A percentile compares a stretch with the other conserved stretches of the same genome.
Conservation (phyloP, 176 grass and related monocot species). For the Elaeis guineensis region DNA sequence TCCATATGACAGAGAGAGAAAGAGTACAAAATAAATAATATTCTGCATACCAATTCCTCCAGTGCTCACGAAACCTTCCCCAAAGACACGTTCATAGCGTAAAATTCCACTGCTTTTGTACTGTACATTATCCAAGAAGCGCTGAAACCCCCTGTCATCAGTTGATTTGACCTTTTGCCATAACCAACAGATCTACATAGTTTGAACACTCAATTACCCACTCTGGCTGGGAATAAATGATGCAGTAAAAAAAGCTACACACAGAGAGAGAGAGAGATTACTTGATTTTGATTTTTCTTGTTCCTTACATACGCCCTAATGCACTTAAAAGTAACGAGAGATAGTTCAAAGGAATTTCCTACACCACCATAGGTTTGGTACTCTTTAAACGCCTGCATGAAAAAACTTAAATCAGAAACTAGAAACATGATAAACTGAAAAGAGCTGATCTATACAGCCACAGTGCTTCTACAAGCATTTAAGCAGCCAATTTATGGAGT, state of each 20-base stretch:
- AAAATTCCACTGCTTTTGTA: slow-evolving; percentile 90
- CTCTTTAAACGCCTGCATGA: slow-evolving; percentile 72
- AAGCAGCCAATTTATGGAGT: not conserved
- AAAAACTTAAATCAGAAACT: not conserved
- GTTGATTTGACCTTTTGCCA: slow-evolving; percentile 75
- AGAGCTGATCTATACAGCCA: too few species aligned
- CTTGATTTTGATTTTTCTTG: slow-evolving; percentile 99
- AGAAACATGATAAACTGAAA: not conserved
- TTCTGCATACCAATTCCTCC: slow-evolving; percentile 58
- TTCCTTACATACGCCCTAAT: slow-evolving; percentile 88
- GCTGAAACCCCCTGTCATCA: slow-evolving; percentile 79
- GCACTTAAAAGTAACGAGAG: slow-evolving; percentile 76
- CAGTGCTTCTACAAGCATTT: too few species aligned
- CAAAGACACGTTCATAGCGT: slow-evolving; percentile 86
- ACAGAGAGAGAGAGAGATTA: slow-evolving; percentile 8
- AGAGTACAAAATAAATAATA: too few species aligned
- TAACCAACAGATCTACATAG: slow-evolving; percentile 81
- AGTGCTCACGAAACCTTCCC: slow-evolving; percentile 89
- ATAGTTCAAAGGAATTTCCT: slow-evolving; percentile 67
- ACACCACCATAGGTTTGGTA: slow-evolving; percentile 52
- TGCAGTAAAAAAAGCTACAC: too few species aligned
- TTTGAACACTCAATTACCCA: not conserved
- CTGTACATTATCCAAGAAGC: slow-evolving; percentile 91
- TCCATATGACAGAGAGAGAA: too few species aligned
- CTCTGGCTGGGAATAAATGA: too few species aligned